phyloP scores from a whole-genome alignment of 2,329 filamentous ascomycete species.

The Karstenula rhodostoma region DNA sequence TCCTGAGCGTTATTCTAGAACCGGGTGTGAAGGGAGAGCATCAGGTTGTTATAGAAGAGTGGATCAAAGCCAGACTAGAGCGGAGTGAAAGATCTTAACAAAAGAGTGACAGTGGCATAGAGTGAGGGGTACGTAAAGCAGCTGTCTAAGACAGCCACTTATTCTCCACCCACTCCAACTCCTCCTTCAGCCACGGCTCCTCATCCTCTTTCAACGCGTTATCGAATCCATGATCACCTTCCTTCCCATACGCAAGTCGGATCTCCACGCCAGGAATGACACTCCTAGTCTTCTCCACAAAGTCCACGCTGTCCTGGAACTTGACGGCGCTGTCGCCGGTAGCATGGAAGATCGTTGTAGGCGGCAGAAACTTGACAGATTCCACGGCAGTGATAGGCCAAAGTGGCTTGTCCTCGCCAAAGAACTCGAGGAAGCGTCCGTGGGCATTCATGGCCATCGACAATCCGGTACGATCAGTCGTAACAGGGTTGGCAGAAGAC shows the following conservation, averaged over 20 bases:
- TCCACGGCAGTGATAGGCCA: slow-evolving; percentile 41
- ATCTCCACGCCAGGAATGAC: slow-evolving; percentile 27
- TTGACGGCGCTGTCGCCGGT: slow-evolving; percentile 37
- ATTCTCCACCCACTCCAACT: slow-evolving; percentile 35
- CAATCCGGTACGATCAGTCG: slow-evolving; percentile 27
- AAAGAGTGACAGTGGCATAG: too few species aligned
- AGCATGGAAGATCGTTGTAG: slow-evolving; percentile 44
- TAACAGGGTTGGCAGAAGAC: slow-evolving; percentile 25
- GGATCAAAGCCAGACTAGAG: not conserved
- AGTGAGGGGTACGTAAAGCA: not conserved
- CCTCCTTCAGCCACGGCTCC: slow-evolving; percentile 40
- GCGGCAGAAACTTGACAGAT: slow-evolving; percentile 34
- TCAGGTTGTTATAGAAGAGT: not conserved
- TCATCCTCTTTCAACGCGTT: slow-evolving; percentile 33
- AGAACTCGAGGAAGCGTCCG: slow-evolving; percentile 35
- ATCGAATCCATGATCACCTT: slow-evolving; percentile 46
- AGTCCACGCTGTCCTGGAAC: slow-evolving; percentile 35
- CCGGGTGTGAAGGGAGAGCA: not conserved
- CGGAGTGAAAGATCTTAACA: not conserved
- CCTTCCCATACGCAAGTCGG: slow-evolving; percentile 25
- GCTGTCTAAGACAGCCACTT: slow-evolving; percentile 30
- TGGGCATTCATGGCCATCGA: slow-evolving; percentile 28
- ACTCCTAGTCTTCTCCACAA: slow-evolving; percentile 33
- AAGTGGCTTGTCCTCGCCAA: slow-evolving; percentile 33
- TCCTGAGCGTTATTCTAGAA: not conserved